Conservation (phyloP, 1,284 basidiomycete species). For the Ceratobasidium sp. region DNA sequence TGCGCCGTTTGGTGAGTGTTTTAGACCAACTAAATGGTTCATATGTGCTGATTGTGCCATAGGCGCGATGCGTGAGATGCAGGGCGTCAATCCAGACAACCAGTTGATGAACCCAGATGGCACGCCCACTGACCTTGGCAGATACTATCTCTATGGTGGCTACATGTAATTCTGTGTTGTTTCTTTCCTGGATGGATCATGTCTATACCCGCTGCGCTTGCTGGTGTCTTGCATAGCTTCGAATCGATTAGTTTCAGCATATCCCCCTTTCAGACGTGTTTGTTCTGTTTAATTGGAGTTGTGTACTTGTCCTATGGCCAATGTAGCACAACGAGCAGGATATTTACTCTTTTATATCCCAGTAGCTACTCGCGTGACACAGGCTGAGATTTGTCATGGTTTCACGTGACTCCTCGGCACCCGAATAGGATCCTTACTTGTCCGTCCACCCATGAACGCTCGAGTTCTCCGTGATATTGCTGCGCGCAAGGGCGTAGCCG, state of each 20-base stretch:
- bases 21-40: conserved; percentile 1
- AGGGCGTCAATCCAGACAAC: conserved; percentile 75
- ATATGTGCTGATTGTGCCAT: conserved; percentile 22
- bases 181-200: conserved; percentile 7
- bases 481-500: conserved; percentile 75
- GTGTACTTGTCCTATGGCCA: conserved; percentile 35
- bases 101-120: conserved; percentile 53
- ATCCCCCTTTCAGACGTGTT: conserved; percentile 1
- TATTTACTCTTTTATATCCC: conserved; percentile 3
- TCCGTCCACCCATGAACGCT: conserved; percentile 58
- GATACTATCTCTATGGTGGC: neutral
- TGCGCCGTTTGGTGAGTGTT: conserved; percentile 75
- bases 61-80: conserved; percentile 78
- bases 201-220: conserved; percentile 37
- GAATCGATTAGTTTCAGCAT: neutral
- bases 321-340: conserved; percentile 21
- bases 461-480: conserved; percentile 83
- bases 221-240: conserved; percentile 23
- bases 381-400: neutral
- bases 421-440: neutral
- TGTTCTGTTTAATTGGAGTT: conserved; percentile 16
- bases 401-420: neutral
- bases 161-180: neutral
- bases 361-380: neutral
- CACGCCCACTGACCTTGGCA: conserved; percentile 14